phyloP scores from a whole-genome alignment of 768 basidiomycete species.

The Phanerochaete sordida region DNA sequence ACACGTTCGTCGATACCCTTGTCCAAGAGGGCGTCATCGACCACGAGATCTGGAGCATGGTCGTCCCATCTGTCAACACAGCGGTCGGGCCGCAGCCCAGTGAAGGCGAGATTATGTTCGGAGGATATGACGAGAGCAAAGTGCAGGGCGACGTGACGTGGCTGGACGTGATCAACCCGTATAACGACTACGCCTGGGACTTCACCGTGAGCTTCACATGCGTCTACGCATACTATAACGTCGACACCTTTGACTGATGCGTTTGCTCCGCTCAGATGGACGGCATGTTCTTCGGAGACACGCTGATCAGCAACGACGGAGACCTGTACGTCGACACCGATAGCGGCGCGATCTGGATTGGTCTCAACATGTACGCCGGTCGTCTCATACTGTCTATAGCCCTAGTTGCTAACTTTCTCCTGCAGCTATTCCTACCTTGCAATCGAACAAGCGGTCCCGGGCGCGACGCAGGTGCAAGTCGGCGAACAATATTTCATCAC shows the following conservation, averaged over 20 bases:
- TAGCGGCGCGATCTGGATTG: background rate
- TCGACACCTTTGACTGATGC: background rate
- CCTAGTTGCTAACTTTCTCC: too few relatives aligned
- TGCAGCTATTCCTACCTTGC: too few relatives aligned
- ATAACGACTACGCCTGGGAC: background rate
- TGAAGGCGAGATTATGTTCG: conserved; percentile 7
- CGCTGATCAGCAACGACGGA: background rate
- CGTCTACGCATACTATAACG: background rate
- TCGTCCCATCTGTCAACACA: background rate
- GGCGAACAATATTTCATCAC: too few relatives aligned
- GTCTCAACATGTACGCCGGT: background rate
- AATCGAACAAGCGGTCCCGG: too few relatives aligned
- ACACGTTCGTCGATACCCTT: conserved; percentile 6
- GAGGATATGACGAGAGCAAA: conserved; percentile 4
- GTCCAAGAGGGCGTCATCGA: conserved; percentile 1
- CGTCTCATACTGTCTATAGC: background rate
- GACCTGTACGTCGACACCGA: background rate
- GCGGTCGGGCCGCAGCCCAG: background rate
- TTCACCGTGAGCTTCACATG: background rate
- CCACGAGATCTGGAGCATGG: conserved; percentile 1
- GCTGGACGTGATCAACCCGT: background rate
- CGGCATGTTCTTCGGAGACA: background rate
- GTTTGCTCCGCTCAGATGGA: background rate
- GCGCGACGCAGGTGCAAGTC: too few relatives aligned
- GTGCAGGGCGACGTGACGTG: conserved; percentile 5